These are phyloP conservation scores for Paraleonurus japonicus DNA, from an alignment of 257 asterid species.

Conservation along the genomic window DNA sequence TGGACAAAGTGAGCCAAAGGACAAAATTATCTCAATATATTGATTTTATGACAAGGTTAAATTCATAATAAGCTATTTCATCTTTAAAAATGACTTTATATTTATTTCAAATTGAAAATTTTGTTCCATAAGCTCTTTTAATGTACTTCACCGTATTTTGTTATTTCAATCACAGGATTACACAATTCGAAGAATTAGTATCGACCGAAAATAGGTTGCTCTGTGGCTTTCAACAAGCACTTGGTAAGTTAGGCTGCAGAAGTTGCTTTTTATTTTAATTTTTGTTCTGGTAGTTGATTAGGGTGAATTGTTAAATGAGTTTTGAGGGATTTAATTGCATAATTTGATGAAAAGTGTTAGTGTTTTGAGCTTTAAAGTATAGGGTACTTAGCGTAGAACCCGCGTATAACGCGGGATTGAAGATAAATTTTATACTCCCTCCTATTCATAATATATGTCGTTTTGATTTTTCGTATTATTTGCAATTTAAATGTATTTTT, in stretches of 20 bases:
- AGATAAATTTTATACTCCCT: too few species aligned
- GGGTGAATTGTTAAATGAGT: too few species aligned
- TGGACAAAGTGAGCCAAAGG: conserved; percentile 17
- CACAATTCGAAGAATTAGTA: conserved; percentile 61
- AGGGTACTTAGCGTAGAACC: too few species aligned
- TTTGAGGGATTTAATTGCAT: too few species aligned
- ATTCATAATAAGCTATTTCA: neutral
- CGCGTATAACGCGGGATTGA: too few species aligned
- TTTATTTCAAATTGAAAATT: neutral
- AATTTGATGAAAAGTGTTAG: too few species aligned
- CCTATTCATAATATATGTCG: too few species aligned
- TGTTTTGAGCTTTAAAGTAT: too few species aligned
- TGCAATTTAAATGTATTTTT: too few species aligned
- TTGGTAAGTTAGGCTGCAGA: conserved; percentile 44
- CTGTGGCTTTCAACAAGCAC: conserved; percentile 63
- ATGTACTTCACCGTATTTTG: neutral
- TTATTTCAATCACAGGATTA: conserved; percentile 39
- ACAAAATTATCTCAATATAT: conserved; percentile 35
- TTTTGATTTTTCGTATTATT: too few species aligned
- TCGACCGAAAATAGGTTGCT: conserved; percentile 52
- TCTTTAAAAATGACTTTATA: neutral
- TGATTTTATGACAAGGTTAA: conserved; percentile 70
- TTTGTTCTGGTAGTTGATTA: neutral
- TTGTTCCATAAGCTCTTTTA: neutral
- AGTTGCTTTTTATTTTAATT: neutral